Evolutionary conservation across 176 grass and related monocot genomes (phyloP), one percentile per base, ranked within the genome.

Genomic region (Aegilops longissima): DNA sequence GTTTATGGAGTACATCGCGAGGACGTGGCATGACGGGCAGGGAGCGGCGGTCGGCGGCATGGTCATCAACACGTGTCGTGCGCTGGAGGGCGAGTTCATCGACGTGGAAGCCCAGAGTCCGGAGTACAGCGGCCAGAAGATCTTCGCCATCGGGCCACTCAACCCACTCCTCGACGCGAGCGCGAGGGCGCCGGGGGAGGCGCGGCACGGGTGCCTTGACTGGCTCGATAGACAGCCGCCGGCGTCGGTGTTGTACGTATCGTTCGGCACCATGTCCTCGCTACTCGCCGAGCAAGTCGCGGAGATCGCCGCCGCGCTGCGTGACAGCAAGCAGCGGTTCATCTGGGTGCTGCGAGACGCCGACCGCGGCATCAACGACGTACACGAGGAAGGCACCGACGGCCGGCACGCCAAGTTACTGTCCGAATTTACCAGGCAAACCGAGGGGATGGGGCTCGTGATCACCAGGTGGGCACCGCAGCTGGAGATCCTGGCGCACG

Each of bases 381-480:
- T 86, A 1, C 70, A 66, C 3, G 81, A 31, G 1, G 74, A 85
- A 0, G 12, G 17, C 23, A 4, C 14, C 13, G 76, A 90, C n/a
- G 36, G 7, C 47, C 72, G 27, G 30, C 73, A 84, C 39, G 61
- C 59, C 20, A 52, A 31, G 45, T 42, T 88, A 31, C 42, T 89
- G 3, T 5, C 33, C 3, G 66, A 67, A 52, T 82, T 86, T 33
- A 70, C 31, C 5, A n/a, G 23, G 21, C 16, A 83, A 54, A 78
- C 70, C 1, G 45, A 82, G 20, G 88, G 84, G 2, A 71, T 18
- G 13, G 90, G 95, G 2, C 36, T 85, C 45, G 79, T 97, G 85
- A 73, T 91, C 61, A 84, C 90, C 51, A 84, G 61, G 20, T 97
- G 95, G 95, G 92, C 92, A 6, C 95, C 95, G 18, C 95, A 95